A percentile compares a stretch with the other conserved stretches of the same genome.
Conservation (phyloP, 1,139 yeast genomes). For the Hansenula sp. region DNA sequence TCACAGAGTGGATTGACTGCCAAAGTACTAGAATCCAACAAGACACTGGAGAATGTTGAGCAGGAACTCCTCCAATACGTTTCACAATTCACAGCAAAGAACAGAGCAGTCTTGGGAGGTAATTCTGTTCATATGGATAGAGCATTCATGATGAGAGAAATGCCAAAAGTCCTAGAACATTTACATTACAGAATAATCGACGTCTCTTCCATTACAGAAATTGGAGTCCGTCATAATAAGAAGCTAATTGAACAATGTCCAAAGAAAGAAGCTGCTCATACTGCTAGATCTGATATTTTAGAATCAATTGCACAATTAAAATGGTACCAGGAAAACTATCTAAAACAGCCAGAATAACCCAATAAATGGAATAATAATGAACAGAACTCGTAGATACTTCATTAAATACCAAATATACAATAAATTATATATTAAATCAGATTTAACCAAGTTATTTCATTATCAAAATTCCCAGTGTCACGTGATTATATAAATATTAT, state of each 20-base stretch:
- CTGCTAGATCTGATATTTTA: slow-evolving; percentile 82
- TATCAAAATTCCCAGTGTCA: no score
- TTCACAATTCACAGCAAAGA: slow-evolving; percentile 44
- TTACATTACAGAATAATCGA: slow-evolving; percentile 85
- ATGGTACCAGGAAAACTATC: slow-evolving; percentile 71
- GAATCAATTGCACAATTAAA: slow-evolving; percentile 83
- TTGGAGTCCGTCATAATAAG: slow-evolving; percentile 75
- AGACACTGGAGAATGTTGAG: slow-evolving; percentile 59
- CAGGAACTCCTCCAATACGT: slow-evolving; percentile 60
- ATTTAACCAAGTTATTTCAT: no score
- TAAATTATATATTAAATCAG: no score
- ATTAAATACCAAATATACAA: no score
- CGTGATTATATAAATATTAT: no score
- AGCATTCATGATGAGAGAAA: slow-evolving; percentile 75
- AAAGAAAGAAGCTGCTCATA: slow-evolving; percentile 63
- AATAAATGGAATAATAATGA: neutral
- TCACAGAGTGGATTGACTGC: slow-evolving; percentile 63
- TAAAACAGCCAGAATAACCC: slow-evolving; percentile 18
- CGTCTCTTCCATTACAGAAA: slow-evolving; percentile 79
- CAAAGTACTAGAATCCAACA: slow-evolving; percentile 55
- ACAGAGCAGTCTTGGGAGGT: slow-evolving; percentile 76
- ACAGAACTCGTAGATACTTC: no score
- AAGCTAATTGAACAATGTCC: slow-evolving; percentile 54
- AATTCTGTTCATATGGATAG: slow-evolving; percentile 92
- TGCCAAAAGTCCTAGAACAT: slow-evolving; percentile 69